Conservation (phyloP, 2,329 filamentous ascomycete species). For the Colletotrichum godetiae region DNA sequence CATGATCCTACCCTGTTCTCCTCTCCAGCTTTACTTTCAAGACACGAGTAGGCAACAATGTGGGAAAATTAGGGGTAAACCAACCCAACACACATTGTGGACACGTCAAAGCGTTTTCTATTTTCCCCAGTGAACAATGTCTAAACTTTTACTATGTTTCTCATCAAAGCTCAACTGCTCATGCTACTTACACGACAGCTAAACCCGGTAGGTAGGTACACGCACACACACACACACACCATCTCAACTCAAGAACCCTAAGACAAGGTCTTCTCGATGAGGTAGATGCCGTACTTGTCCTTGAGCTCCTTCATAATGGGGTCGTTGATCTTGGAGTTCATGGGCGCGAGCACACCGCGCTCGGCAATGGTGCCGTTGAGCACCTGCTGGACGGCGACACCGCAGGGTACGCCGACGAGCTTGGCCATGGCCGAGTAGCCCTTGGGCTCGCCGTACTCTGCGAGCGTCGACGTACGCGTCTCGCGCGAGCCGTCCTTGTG, state of each 20-base stretch:
- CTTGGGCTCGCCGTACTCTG: slow-evolving; percentile 82
- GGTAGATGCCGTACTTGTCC: slow-evolving; percentile 79
- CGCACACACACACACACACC: no score
- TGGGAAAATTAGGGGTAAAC: neutral
- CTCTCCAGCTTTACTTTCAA: neutral
- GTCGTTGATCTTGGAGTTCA: slow-evolving; percentile 76
- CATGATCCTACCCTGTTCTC: neutral
- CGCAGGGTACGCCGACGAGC: slow-evolving; percentile 78
- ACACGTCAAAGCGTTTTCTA: neutral
- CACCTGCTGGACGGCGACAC: slow-evolving; percentile 76
- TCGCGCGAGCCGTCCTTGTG: slow-evolving; percentile 81
- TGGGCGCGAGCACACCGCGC: slow-evolving; percentile 81
- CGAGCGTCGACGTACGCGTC: slow-evolving; percentile 83
- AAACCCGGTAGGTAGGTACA: neutral
- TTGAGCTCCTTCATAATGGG: slow-evolving; percentile 83
- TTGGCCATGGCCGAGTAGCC: slow-evolving; percentile 89
- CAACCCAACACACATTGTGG: neutral
- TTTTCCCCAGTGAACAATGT: neutral
- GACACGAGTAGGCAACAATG: neutral
- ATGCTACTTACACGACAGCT: neutral
- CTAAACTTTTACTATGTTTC: neutral
- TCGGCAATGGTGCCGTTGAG: slow-evolving; percentile 79
- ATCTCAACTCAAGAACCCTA: slow-evolving; percentile 36
- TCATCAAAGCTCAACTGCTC: neutral
- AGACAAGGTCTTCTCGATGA: slow-evolving; percentile 74